phyloP scores from a whole-genome alignment of 257 asterid genomes.

The Parsonsia alboflavescens region DNA sequence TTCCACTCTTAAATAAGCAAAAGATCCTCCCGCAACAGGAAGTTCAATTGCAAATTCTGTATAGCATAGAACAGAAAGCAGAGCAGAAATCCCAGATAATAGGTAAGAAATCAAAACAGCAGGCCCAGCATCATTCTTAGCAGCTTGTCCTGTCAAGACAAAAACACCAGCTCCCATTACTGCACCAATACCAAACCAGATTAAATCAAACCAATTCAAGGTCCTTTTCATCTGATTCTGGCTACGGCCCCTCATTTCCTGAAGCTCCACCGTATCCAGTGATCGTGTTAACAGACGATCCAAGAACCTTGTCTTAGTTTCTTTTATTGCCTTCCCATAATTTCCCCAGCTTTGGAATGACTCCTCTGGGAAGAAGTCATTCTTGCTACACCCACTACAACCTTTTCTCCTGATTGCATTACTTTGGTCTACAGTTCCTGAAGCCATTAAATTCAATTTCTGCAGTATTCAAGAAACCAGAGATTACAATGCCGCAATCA shows the following conservation, averaged over 20 bases:
- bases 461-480: too few relatives aligned
- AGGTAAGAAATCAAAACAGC: constrained; percentile 20
- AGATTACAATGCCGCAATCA: too few relatives aligned
- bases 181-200: constrained; percentile 29
- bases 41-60: constrained; percentile 22
- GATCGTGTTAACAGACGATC: constrained; percentile 23
- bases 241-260: constrained; percentile 10
- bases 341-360: constrained; percentile 22
- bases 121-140: constrained; percentile 20
- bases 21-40: constrained; percentile 30
- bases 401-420: constrained; percentile 2
- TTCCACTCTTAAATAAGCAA: constrained; percentile 27
- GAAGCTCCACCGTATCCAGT: constrained; percentile 8
- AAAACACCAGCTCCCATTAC: constrained; percentile 27
- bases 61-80: constrained; percentile 16
- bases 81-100: constrained; percentile 19
- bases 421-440: not conserved
- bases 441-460: too few relatives aligned
- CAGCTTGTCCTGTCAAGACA: constrained; percentile 23
- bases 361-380: constrained; percentile 26
- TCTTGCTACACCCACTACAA: constrained; percentile 17
- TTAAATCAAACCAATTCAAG: constrained; percentile 23
- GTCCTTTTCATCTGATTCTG: constrained; percentile 20
- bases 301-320: constrained; percentile 11
- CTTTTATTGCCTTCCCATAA: constrained; percentile 19